Conservation (phyloP, 179 eudicot species). For the Silene vulgaris region DNA sequence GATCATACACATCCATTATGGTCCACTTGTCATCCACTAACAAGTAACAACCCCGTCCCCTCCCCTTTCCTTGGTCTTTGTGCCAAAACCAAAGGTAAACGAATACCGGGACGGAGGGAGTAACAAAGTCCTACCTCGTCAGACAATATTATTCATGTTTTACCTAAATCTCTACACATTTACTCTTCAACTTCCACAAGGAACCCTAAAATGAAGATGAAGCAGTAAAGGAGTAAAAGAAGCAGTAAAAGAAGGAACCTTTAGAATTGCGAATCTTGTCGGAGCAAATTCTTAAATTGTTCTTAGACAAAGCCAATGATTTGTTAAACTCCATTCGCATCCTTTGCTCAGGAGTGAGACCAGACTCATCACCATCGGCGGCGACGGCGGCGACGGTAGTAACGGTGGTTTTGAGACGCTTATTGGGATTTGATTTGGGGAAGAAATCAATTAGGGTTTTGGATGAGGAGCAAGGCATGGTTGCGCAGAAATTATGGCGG, state of each 20-base stretch:
- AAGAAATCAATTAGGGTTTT: conserved; percentile 68
- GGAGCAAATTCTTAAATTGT: conserved; percentile 50
- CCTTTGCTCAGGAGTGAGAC: conserved; percentile 47
- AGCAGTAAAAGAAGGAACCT: conserved; percentile 29
- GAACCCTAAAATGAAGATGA: no score
- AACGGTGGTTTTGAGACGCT: conserved; percentile 46
- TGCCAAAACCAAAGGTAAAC: no score
- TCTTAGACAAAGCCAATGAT: conserved; percentile 49
- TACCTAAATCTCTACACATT: no score
- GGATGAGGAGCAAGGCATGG: conserved; percentile 26
- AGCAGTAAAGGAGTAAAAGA: not conserved
- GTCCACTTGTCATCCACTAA: no score
- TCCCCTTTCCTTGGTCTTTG: no score
- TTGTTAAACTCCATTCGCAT: conserved; percentile 51
- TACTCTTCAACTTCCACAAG: no score
- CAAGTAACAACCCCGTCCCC: no score
- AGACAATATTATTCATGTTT: no score
- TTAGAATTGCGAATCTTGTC: conserved; percentile 40
- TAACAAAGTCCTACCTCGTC: no score
- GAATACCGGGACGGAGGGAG: no score
- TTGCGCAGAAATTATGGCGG: conserved; percentile 21
- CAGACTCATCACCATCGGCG: conserved; percentile 6
- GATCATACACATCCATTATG: no score
- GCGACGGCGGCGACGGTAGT: not conserved
- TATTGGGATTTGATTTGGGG: conserved; percentile 44